Evolutionary conservation across 441 rosid species (phyloP).

Genomic region (Kokia cookei): DNA sequence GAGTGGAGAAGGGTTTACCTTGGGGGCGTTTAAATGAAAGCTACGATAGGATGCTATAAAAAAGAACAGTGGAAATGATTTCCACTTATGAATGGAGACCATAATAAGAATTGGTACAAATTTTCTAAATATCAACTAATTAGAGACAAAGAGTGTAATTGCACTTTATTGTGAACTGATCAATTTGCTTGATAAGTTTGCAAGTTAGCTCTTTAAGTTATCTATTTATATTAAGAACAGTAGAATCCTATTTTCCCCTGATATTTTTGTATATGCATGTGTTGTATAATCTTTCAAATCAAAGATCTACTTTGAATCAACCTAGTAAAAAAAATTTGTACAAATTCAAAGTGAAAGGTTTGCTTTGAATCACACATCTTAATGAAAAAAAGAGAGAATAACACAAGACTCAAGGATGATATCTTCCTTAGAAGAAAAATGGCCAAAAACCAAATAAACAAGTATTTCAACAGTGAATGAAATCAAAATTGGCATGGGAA

Average conservation of each 20-base stretch:
- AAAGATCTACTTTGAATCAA: neutral
- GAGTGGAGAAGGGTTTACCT: neutral
- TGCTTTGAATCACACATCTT: conserved; percentile 21
- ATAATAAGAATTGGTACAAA: too few species aligned
- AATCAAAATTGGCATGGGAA: neutral
- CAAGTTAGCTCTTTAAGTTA: neutral
- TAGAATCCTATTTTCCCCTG: neutral
- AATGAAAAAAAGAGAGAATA: conserved; percentile 19
- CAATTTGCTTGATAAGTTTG: neutral
- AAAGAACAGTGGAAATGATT: neutral
- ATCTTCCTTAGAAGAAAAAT: conserved; percentile 39
- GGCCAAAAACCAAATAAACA: conserved; percentile 59
- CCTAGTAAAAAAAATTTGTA: neutral
- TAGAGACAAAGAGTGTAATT: neutral
- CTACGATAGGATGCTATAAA: neutral
- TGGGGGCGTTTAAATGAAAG: neutral
- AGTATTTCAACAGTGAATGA: neutral
- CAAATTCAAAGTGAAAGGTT: neutral
- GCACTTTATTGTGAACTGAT: neutral
- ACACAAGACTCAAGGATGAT: conserved; percentile 36
- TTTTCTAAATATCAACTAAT: neutral
- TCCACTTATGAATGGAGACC: neutral
- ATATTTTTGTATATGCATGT: neutral
- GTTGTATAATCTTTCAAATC: neutral
- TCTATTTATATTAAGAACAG: too few species aligned